Evolutionary conservation across 2,329 filamentous ascomycete genomes (phyloP).

Genomic region (Diaporthe ilicicola): DNA sequence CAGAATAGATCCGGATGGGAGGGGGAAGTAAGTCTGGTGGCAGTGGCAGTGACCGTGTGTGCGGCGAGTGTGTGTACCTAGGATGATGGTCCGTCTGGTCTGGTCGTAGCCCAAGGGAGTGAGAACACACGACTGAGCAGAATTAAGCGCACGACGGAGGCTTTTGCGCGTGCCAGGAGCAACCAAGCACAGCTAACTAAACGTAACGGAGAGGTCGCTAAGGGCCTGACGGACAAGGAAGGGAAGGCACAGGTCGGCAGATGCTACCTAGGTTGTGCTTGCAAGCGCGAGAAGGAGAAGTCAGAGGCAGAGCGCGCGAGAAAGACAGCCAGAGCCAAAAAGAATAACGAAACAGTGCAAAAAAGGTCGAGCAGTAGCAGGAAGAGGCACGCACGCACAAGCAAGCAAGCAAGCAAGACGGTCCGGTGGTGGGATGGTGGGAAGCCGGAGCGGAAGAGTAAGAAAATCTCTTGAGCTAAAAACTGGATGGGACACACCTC

Average conservation of each 20-base stretch:
- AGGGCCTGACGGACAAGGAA: constrained; percentile 24
- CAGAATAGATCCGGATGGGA: constrained; percentile 26
- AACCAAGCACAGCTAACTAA: constrained; percentile 26
- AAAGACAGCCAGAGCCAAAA: constrained; percentile 19
- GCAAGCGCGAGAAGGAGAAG: neutral
- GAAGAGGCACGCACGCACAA: neutral
- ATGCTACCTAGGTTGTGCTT: constrained; percentile 19
- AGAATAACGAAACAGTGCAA: constrained; percentile 21
- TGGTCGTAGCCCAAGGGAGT: constrained; percentile 21
- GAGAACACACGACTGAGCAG: constrained; percentile 11
- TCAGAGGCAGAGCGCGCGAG: constrained; percentile 9
- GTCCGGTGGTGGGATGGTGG: constrained; percentile 18
- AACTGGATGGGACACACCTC: constrained; percentile 24
- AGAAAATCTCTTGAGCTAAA: constrained; percentile 29
- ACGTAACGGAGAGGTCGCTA: constrained; percentile 23
- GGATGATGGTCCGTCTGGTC: constrained; percentile 17
- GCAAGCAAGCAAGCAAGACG: constrained; percentile 12
- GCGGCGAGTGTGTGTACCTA: neutral
- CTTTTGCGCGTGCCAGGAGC: constrained; percentile 23
- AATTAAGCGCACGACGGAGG: constrained; percentile 21
- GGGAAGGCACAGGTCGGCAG: constrained; percentile 26
- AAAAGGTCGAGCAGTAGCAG: neutral
- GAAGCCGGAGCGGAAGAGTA: constrained; percentile 20
- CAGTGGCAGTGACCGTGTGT: constrained; percentile 17
- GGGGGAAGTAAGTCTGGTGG: constrained; percentile 22